Evolutionary conservation across 345 rosid species (phyloP).

Genomic region (Brassica juncea): DNA sequence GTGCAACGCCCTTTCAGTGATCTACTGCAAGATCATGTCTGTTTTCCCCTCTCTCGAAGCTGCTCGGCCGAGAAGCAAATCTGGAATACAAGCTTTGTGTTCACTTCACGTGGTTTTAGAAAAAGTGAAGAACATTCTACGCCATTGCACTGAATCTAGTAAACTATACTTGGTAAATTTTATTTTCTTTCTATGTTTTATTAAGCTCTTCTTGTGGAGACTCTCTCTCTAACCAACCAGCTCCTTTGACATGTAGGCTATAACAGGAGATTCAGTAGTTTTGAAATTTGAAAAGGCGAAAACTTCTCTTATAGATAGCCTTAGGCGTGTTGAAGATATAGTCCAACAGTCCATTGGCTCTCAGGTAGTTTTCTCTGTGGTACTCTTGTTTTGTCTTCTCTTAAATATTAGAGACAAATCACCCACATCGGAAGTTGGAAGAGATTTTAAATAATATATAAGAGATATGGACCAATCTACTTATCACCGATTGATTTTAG

Average conservation of each 20-base stretch:
- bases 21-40: slow-evolving; percentile 71
- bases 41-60: slow-evolving; percentile 90
- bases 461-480: too few species aligned
- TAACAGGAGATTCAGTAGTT: slow-evolving; percentile 95
- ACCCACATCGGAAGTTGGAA: too few species aligned
- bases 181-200: not conserved
- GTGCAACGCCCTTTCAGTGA: slow-evolving; percentile 74
- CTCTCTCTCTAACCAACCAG: not conserved
- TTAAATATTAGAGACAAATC: too few species aligned
- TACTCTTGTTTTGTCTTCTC: slow-evolving; percentile 13
- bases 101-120: slow-evolving; percentile 89
- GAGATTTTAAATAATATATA: too few species aligned
- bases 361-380: slow-evolving; percentile 55
- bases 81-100: slow-evolving; percentile 94
- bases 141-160: slow-evolving; percentile 85
- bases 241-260: slow-evolving; percentile 59
- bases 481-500: too few species aligned
- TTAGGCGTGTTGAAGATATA: slow-evolving; percentile 86
- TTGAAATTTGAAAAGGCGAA: slow-evolving; percentile 81
- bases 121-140: slow-evolving; percentile 73
- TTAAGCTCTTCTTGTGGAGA: not conserved
- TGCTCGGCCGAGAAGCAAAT: slow-evolving; percentile 92
- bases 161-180: slow-evolving; percentile 79
- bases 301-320: slow-evolving; percentile 73
- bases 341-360: slow-evolving; percentile 78